These are phyloP conservation scores for Neofusicoccum kwambonambiense DNA, from an alignment of 2,329 filamentous ascomycete genomes.

Conservation along the genomic window DNA sequence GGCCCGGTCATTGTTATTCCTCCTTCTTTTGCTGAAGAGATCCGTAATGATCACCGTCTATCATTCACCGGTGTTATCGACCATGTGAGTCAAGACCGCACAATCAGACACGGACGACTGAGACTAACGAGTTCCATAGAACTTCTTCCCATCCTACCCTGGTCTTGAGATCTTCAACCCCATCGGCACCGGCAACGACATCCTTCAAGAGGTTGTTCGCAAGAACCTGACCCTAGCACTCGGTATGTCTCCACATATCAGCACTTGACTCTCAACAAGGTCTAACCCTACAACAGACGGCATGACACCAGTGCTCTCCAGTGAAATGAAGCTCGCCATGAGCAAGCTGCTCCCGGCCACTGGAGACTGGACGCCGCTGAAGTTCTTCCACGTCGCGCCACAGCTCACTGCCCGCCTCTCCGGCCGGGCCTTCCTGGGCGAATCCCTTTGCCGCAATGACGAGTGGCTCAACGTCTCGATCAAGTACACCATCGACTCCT, in stretches of 20 bases:
- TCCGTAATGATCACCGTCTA: not conserved
- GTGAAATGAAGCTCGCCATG: not conserved
- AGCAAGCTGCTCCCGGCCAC: not conserved
- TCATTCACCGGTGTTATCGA: conserved; percentile 12
- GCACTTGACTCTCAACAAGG: not conserved
- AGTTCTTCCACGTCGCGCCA: conserved; percentile 27
- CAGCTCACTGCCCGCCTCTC: conserved; percentile 37
- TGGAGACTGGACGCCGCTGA: conserved; percentile 12
- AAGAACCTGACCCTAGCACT: conserved; percentile 3
- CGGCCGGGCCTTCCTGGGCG: conserved; percentile 38
- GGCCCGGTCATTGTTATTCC: not conserved
- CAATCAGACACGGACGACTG: too few species aligned
- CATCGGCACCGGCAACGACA: conserved; percentile 8
- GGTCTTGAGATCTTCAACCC: conserved; percentile 2
- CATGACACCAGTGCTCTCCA: not conserved
- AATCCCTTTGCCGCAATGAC: conserved; percentile 36
- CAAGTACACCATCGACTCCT: conserved; percentile 36
- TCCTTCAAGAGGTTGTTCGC: not conserved
- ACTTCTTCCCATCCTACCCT: conserved; percentile 3
- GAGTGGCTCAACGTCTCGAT: conserved; percentile 38
- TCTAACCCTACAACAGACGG: not conserved
- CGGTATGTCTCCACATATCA: not conserved
- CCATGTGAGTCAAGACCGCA: not conserved
- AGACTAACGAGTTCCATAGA: not conserved
- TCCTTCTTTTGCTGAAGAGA: not conserved